Conservation (phyloP, 2,329 filamentous ascomycete species). For the Claviceps digitariae region DNA sequence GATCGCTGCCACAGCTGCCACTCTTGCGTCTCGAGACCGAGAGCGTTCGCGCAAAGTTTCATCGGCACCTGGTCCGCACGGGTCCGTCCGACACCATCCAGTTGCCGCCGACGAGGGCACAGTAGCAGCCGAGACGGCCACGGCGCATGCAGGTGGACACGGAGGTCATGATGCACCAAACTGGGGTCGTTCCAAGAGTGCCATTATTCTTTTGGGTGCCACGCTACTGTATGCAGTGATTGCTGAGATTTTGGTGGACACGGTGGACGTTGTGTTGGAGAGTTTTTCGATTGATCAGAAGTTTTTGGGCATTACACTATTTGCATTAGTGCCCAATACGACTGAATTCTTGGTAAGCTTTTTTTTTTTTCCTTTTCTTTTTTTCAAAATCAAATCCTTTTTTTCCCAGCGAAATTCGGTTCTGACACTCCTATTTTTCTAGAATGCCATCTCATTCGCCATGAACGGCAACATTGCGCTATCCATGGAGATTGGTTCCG, state of each 20-base stretch:
- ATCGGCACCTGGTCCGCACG: slow-evolving; percentile 13
- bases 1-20: slow-evolving; percentile 81
- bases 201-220: slow-evolving; percentile 74
- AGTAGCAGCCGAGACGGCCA: slow-evolving; percentile 19
- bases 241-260: slow-evolving; percentile 92
- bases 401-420: too few species aligned
- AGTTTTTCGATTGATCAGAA: slow-evolving; percentile 91
- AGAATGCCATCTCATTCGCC: slow-evolving; percentile 97
- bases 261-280: slow-evolving; percentile 88
- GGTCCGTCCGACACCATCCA: slow-evolving; percentile 13
- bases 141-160: slow-evolving; percentile 24
- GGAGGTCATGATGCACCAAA: slow-evolving; percentile 97
- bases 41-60: slow-evolving; percentile 25
- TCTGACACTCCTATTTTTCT: background rate
- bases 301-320: slow-evolving; percentile 91
- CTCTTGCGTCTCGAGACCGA: slow-evolving; percentile 68
- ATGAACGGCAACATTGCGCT: slow-evolving; percentile 99
- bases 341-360: slow-evolving; percentile 79
- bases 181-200: slow-evolving; percentile 86
- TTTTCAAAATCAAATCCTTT: background rate
- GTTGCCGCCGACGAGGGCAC: slow-evolving; percentile 20
- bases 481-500: slow-evolving; percentile 97
- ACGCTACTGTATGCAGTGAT: slow-evolving; percentile 93
- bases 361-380: background rate
- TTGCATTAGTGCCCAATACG: slow-evolving; percentile 93